Base-by-base conservation (phyloP, 768 basidiomycete genomes). In the Mrakia gelida region DNA sequence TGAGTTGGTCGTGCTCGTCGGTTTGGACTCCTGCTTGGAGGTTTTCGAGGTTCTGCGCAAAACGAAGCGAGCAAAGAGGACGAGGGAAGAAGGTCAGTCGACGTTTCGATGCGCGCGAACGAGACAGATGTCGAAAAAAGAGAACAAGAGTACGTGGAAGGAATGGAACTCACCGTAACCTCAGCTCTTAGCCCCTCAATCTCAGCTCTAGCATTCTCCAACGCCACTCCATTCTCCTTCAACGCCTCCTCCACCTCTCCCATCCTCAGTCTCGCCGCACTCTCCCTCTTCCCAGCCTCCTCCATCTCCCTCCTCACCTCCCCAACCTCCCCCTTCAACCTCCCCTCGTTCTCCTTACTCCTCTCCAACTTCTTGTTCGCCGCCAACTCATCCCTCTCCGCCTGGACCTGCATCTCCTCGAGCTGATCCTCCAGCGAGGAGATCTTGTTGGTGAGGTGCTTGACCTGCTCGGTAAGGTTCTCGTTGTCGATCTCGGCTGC, bases 401-500 rank as follows among this genome's bases (percentile, higher is more conserved):
- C 86, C 30, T 89, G 87, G 2, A 86, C 87, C 54, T 85, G 81
- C 6, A 82, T 81, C 81, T 97, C 94, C 80, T 95, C 94, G 23
- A 98, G 87, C 80, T 89, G 86, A 81, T 96, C 96, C 82, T 98
- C 95, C 81, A 96, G 86, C 56, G 86, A 86, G 2, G 87, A 84
- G 41, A 95, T 88, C 83, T 91, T 92, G 82, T 88, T 89, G 82
- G 93, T 91, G 49, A 96, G 86, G 84, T 98, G 93, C 59, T 89
- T 88, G n/a, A 94, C 88, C 83, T 99, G 95, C 41, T 95, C 95
- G 23, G 88, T 90, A 18, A 98, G 88, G 21, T 89, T 91, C 83
- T 98, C 95, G 81, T 98, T 98, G 84, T 99, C 95, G 80, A 99
- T 98, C 82, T 94, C 90, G 3, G 90, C 88, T 0, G 95, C 95